phyloP scores from a whole-genome alignment of 306 rosid species.

The Cercis canadensis region DNA sequence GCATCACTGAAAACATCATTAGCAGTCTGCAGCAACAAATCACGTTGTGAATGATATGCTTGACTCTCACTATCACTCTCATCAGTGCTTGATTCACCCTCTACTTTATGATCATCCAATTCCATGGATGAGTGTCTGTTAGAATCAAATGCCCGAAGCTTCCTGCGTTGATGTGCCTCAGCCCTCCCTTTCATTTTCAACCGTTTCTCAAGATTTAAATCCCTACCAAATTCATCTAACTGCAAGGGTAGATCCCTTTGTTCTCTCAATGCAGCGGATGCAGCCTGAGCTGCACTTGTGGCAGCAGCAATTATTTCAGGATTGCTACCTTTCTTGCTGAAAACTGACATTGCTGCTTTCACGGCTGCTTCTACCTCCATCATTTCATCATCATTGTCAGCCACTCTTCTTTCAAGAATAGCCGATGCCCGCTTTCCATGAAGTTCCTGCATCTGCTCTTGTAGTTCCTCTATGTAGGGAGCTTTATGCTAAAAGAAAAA shows the following conservation, averaged over 20 bases:
- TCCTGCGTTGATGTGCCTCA: conserved; percentile 63
- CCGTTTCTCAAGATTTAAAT: conserved; percentile 84
- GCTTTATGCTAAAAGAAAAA: conserved; percentile 79
- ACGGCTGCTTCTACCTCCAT: conserved; percentile 85
- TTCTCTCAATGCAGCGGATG: conserved; percentile 68
- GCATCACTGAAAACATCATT: conserved; percentile 88
- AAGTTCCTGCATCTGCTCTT: conserved; percentile 85
- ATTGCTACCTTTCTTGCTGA: conserved; percentile 70
- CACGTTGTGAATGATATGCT: conserved; percentile 68
- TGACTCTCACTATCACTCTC: conserved; percentile 91
- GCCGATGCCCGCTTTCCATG: conserved; percentile 83
- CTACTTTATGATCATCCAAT: conserved; percentile 68
- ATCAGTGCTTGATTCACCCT: conserved; percentile 96
- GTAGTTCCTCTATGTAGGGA: conserved; percentile 90
- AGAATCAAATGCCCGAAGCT: conserved; percentile 51
- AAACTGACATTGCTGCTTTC: conserved; percentile 72
- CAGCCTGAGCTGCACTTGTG: conserved; percentile 81
- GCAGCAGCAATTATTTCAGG: conserved; percentile 66
- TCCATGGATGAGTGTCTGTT: conserved; percentile 64
- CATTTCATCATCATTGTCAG: conserved; percentile 82
- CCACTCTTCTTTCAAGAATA: conserved; percentile 69
- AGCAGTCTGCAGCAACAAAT: conserved; percentile 80
- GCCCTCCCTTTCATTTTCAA: conserved; percentile 75
- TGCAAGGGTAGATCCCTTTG: conserved; percentile 74
- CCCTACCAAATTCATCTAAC: conserved; percentile 94